These are phyloP conservation scores for Discostella pseudostelligera DNA, from an alignment of 108 stramenopile genomes.

Conservation along the genomic window DNA sequence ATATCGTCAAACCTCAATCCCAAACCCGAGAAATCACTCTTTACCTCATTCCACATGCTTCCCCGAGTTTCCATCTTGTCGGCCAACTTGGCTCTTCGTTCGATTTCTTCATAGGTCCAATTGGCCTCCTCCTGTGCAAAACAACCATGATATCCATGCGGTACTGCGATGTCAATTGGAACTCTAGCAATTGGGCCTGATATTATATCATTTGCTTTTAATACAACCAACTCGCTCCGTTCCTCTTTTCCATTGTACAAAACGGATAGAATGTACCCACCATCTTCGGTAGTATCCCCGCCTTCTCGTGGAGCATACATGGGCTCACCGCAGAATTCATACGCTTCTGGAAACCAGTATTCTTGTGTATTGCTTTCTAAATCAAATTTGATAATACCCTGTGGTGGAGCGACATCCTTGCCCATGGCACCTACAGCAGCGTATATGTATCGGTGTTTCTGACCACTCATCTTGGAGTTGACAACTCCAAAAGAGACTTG, in stretches of 20 bases:
- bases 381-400: conserved; percentile 76
- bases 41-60: conserved; percentile 85
- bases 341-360: conserved; percentile 66
- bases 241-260: conserved; percentile 63
- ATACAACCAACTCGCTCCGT: conserved; percentile 63
- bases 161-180: conserved; percentile 71
- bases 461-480: conserved; percentile 58
- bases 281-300: conserved; percentile 51
- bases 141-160: conserved; percentile 82
- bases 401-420: conserved; percentile 65
- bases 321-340: conserved; percentile 87
- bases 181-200: conserved; percentile 68
- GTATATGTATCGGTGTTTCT: conserved; percentile 62
- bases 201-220: conserved; percentile 56
- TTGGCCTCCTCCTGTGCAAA: conserved; percentile 68
- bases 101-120: conserved; percentile 76
- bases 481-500: conserved; percentile 81
- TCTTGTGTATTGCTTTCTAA: conserved; percentile 48
- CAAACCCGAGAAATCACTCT: conserved; percentile 87
- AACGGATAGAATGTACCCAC: conserved; percentile 72
- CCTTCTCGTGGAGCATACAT: conserved; percentile 66
- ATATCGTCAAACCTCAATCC: conserved; percentile 86
- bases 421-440: conserved; percentile 67
- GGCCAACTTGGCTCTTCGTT: conserved; percentile 74
- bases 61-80: conserved; percentile 86